Evolutionary conservation across 805 yeast species (phyloP).

Genomic region (Yamadazyma philogaea): DNA sequence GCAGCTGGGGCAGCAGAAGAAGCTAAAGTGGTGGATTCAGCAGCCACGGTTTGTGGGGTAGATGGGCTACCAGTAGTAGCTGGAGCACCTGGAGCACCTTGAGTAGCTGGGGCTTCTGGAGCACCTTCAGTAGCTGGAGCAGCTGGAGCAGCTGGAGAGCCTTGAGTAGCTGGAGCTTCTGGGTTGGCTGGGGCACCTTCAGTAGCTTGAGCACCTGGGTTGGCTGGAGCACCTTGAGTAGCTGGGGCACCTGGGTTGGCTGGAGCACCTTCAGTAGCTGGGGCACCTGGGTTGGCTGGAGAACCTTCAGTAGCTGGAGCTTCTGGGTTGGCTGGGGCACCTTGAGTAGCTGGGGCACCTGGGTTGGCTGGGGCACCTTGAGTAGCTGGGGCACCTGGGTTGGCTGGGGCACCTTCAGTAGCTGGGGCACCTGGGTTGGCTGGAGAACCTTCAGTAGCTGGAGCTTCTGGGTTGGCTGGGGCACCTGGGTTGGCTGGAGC

Average conservation of each 20-base stretch:
- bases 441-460: slow-evolving; percentile 17
- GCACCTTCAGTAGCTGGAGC: slow-evolving; percentile 1
- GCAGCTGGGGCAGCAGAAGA: slow-evolving; percentile 13
- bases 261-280: slow-evolving; percentile 3
- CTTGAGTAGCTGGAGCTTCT: slow-evolving; percentile 10
- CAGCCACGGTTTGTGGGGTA: slow-evolving; percentile 10
- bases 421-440: slow-evolving; percentile 2
- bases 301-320: slow-evolving; percentile 4
- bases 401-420: slow-evolving; percentile 7
- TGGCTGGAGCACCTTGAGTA: slow-evolving; percentile 7
- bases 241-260: slow-evolving; percentile 11
- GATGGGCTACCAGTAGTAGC: slow-evolving; percentile 11
- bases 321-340: slow-evolving; percentile 9
- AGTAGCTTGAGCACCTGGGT: slow-evolving; percentile 11
- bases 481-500: slow-evolving; percentile 4
- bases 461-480: no score
- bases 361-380: slow-evolving; percentile 7
- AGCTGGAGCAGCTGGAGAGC: not conserved
- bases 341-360: slow-evolving; percentile 12
- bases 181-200: slow-evolving; percentile 13
- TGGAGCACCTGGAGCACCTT: slow-evolving; percentile 5
- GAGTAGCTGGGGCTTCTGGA: slow-evolving; percentile 6
- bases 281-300: not conserved
- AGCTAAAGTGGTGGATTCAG: slow-evolving; percentile 10
- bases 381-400: slow-evolving; percentile 11